Base-by-base conservation (phyloP, 148 eudicot species). In the Cornus controversa region DNA sequence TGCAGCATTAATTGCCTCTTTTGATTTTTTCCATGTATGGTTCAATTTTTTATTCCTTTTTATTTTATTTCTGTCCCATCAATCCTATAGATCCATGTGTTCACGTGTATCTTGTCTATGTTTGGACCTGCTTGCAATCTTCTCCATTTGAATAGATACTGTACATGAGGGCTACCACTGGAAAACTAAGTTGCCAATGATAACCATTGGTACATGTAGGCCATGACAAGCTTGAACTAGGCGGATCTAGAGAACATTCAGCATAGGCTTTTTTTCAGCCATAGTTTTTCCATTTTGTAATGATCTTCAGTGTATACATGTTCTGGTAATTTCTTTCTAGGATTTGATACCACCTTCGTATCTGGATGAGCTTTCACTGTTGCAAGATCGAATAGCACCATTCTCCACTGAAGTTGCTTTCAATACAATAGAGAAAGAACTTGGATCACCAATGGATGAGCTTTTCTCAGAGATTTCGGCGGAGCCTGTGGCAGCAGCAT, bases 401-500 rank as follows among this genome's bases (percentile, higher is more conserved):
- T 95, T 93, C 79, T 93, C 99, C 24, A 85, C 84, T 75, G 83
- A 86, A 73, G 88, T 90, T 77, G 99, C 99, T 80, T 93, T 95
- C 85, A 84, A 71, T 64, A 91, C 84, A n/a, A 95, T 95, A 50
- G 99, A 95, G 81, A 83, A 80, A 82, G 99, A 95, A 84, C 93
- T 95, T 77, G 91, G 93, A 73, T 64, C 86, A 80, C 79, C 92
- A 68, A 81, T 95, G 63, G 91, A 91, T 72, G 89, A 82, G 76
- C 37, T 95, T 40, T 95, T 95, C 86, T 93, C 96, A 0, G 94
- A 93, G 85, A 90, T 95, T 72, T 89, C 99, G 65, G 91, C 90
- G 22, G 90, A 85, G 80, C 97, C 99, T 67, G 91, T 93, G 29
- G 99, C 99, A 73, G 99, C 99, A 72, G 99, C 99, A 75, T 95